Percentiles rank a stretch among this genome's conserved stretches.
phyloP scores from a whole-genome alignment of 2,329 filamentous ascomycete genomes.

The Alternaria triticimaculans region DNA sequence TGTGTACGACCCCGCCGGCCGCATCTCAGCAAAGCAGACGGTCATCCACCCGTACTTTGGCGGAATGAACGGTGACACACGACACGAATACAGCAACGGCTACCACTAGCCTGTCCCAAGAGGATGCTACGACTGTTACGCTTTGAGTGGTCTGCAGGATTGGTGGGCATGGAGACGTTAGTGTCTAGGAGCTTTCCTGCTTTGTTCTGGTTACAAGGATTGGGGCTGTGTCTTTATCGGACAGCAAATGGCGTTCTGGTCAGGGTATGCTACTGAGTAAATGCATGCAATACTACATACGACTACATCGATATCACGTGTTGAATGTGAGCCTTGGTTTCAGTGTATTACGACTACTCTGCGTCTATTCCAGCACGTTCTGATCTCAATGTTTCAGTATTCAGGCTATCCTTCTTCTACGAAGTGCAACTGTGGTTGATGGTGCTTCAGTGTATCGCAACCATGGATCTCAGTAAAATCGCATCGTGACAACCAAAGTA shows the following conservation, averaged over 20 bases:
- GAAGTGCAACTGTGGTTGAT: background rate
- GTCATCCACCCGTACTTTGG: slow-evolving; percentile 85
- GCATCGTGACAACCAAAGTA: background rate
- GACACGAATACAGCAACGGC: slow-evolving; percentile 50
- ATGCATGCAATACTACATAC: slow-evolving; percentile 5
- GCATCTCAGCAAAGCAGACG: slow-evolving; percentile 88
- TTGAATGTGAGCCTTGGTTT: background rate
- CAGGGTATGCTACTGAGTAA: slow-evolving; percentile 18
- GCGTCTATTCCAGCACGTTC: background rate
- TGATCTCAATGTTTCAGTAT: background rate
- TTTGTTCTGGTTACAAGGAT: slow-evolving; percentile 29
- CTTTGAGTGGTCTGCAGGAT: slow-evolving; percentile 28
- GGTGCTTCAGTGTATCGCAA: background rate
- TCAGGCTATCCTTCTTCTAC: background rate
- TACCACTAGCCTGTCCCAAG: slow-evolving; percentile 32
- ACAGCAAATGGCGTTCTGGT: slow-evolving; percentile 32
- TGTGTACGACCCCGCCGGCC: slow-evolving; percentile 84
- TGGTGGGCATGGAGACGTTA: slow-evolving; percentile 16
- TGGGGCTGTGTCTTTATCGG: slow-evolving; percentile 20
- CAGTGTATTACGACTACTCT: background rate
- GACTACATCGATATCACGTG: background rate
- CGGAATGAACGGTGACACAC: slow-evolving; percentile 49
- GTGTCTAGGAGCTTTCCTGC: slow-evolving; percentile 20
- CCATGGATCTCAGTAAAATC: background rate
- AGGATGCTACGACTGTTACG: slow-evolving; percentile 41